Conservation (phyloP, 257 asterid species). For the Nyctanthes arbortristis region DNA sequence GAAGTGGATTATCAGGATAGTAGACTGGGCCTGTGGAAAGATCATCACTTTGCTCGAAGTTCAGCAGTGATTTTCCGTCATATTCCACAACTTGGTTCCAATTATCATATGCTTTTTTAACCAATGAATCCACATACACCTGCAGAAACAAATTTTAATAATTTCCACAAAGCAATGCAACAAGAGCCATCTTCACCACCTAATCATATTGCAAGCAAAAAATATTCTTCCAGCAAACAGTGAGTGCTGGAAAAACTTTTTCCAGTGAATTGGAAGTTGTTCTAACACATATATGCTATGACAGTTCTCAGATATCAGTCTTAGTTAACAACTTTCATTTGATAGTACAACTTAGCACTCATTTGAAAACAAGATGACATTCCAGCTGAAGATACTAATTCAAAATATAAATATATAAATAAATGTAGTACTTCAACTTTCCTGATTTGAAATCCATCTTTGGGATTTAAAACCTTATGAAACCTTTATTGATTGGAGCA, state of each 20-base stretch:
- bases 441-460: neutral
- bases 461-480: neutral
- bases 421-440: neutral
- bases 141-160: constrained; percentile 21
- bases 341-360: too few relatives aligned
- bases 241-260: neutral
- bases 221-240: neutral
- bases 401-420: neutral
- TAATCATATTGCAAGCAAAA: neutral
- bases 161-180: constrained; percentile 9
- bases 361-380: neutral
- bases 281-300: neutral
- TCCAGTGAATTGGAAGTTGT: neutral
- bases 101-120: constrained; percentile 91
- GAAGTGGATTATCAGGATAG: constrained; percentile 66
- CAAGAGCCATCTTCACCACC: neutral
- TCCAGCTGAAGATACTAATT: neutral
- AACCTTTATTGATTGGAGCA: too few relatives aligned
- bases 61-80: constrained; percentile 83
- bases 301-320: neutral
- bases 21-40: constrained; percentile 55
- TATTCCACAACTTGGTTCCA: constrained; percentile 96
- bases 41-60: constrained; percentile 63
- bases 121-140: constrained; percentile 84
- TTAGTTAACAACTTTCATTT: too few relatives aligned